Percentiles rank a stretch among this genome's conserved stretches.
Evolutionary conservation across 2,329 filamentous ascomycete genomes (phyloP).

Genomic region (Colletotrichum musae): DNA sequence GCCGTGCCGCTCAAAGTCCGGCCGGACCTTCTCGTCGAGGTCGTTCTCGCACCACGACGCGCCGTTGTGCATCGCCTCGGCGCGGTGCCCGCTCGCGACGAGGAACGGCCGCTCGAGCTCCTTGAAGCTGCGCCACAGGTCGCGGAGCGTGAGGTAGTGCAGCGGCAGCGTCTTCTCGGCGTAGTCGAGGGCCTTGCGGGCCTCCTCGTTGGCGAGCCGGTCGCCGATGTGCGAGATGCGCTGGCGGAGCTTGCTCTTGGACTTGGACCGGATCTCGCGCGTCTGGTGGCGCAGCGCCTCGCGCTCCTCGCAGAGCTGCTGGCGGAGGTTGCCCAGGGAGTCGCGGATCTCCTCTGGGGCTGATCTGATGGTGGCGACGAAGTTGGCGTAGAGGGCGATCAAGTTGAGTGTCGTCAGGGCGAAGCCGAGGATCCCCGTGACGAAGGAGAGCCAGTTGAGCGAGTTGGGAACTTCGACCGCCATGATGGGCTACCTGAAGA

Average conservation of each 20-base stretch:
- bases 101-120: slow-evolving; percentile 35
- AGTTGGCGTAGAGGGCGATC: slow-evolving; percentile 35
- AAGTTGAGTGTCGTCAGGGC: slow-evolving; percentile 35
- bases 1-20: slow-evolving; percentile 34
- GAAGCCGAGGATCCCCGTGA: slow-evolving; percentile 37
- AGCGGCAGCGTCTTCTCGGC: slow-evolving; percentile 33
- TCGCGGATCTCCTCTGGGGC: slow-evolving; percentile 32
- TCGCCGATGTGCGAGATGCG: slow-evolving; percentile 5
- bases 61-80: slow-evolving; percentile 34
- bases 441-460: slow-evolving; percentile 36
- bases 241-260: slow-evolving; percentile 16
- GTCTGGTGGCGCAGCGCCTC: slow-evolving; percentile 36
- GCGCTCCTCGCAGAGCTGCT: slow-evolving; percentile 36
- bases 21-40: slow-evolving; percentile 35
- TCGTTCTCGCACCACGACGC: slow-evolving; percentile 34
- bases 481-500: slow-evolving; percentile 7
- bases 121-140: slow-evolving; percentile 37
- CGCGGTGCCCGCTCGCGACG: slow-evolving; percentile 34
- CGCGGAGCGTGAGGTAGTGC: slow-evolving; percentile 36
- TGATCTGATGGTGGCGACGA: slow-evolving; percentile 29
- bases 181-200: slow-evolving; percentile 22
- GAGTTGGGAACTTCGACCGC: slow-evolving; percentile 34
- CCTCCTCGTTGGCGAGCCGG: slow-evolving; percentile 15
- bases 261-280: slow-evolving; percentile 27
- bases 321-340: slow-evolving; percentile 32